Base-by-base conservation (phyloP, 2,329 filamentous ascomycete genomes). In the Stemphylium vesicarium region DNA sequence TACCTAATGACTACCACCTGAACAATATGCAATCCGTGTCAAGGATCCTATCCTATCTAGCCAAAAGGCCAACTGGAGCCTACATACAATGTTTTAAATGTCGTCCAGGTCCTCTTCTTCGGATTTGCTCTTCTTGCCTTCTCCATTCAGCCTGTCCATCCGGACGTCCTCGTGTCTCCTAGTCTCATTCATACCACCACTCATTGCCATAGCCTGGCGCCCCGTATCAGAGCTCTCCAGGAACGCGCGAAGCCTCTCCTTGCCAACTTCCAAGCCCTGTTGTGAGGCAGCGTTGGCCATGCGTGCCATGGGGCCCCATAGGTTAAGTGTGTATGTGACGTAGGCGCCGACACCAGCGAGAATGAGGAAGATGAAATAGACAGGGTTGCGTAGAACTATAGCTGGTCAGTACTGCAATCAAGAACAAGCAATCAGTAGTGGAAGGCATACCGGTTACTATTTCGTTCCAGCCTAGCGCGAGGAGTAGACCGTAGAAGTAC, bases 381-480 rank as follows among this genome's bases (percentile, higher is more conserved):
- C 80, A 0, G 95, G 95, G 76, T 98, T 98, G 63, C 92, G 91
- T 37, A 98, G 83, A 32, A 99, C 95, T 96, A 68, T 4, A 18
- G 51, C 41, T 68, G 57, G 66, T 66, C 42, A 66, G 37, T 41
- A 15, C 9, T 12, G 16, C n/a, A 7, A 13, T 15, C 3, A 26
- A 26, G 11, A 41, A 22, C 13, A 44, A 48, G 52, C n/a, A 5
- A 24, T 32, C n/a, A 36, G 20, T 1, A 24, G 38, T 42, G 26
- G 22, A n/a, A 9, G 15, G 76, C 90, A 83, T 83, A 96, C 93
- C 92, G 70, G 93, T 91, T 64, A 96, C 81, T 60, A 99, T 93
- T 78, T 99, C 95, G 77, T 99, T 99, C 95, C 95, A 99, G n/a
- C 95, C 95, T 43, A 99, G 82, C 18, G 92, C 91, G 62, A 99